Evolutionary conservation across 139 green algal species (phyloP).

Genomic region (Chlorella vulgaris): DNA sequence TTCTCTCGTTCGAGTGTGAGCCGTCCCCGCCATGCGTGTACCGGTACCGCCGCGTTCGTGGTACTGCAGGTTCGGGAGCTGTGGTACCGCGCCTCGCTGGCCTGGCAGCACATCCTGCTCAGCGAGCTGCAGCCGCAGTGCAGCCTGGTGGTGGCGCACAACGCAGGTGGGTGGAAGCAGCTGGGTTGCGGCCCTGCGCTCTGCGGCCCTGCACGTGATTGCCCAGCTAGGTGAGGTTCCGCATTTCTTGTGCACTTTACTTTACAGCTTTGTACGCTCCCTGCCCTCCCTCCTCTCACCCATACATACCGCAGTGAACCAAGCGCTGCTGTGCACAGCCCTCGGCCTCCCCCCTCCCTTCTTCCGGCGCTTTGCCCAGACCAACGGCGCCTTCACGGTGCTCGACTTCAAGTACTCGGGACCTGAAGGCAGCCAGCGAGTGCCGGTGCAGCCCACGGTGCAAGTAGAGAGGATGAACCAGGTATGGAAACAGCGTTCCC

Average conservation of each 20-base stretch:
- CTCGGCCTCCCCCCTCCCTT: conserved; percentile 74
- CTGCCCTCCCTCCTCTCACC: not conserved
- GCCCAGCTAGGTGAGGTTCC: too few relatives aligned
- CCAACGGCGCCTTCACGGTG: conserved; percentile 79
- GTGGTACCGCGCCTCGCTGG: conserved; percentile 86
- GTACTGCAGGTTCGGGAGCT: conserved; percentile 59
- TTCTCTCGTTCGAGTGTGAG: too few relatives aligned
- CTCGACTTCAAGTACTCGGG: conserved; percentile 74
- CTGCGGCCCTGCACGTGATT: too few relatives aligned
- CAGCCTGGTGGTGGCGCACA: conserved; percentile 93
- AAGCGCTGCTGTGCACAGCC: conserved; percentile 80
- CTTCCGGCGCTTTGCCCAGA: conserved; percentile 75
- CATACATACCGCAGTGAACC: conserved; percentile 77
- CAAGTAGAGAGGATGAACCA: conserved; percentile 67
- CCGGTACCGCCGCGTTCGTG: too few relatives aligned
- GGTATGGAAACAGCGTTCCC: not conserved
- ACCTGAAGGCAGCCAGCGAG: not conserved
- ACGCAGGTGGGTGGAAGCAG: conserved; percentile 51
- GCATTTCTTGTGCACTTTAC: too few relatives aligned
- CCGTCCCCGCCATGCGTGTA: not conserved
- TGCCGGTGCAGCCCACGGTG: conserved; percentile 37
- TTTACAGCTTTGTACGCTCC: too few relatives aligned
- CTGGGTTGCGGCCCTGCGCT: not conserved
- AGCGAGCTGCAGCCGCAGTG: not conserved
- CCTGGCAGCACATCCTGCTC: conserved; percentile 81